Evolutionary conservation across 495 filamentous ascomycete species (phyloP), one percentile per base, ranked within the genome.

Genomic region (Penicillium tannophilum): DNA sequence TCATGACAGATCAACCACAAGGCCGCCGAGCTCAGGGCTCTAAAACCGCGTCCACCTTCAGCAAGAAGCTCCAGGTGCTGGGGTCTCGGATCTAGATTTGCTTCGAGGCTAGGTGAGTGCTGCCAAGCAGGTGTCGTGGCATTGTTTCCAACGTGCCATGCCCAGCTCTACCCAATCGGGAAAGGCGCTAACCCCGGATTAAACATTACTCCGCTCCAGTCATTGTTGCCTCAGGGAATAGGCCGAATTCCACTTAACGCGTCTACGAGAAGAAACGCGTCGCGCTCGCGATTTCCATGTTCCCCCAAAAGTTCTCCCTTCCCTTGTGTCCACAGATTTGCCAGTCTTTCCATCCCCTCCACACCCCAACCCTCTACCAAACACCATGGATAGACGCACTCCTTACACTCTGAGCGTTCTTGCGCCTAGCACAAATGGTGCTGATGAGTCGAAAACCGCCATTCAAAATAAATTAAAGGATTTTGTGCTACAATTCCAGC

Each of bases 401-500:
- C 86, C 90, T 6, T 96, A 89, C 71, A 86, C 91, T 9, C 76
- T 94, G 68, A 89, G 88, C 74, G 84, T 97, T 60, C 87, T 94
- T 65, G 82, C 89, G 63, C 81, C 86, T 50, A 79, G 80, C 82
- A 68, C 84, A 80, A 74, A 81, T 77, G 73, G 85, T 71, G 71
- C 80, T 79, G 72, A 88, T 82, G 78, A 87, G 48, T 82, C 82
- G 41, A 76, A 82, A 36, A 78, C 75, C 10, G 73, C 80, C 55
- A 79, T 82, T 24, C 85, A 87, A 63, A 72, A 78, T 50, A 76
- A 77, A 50, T 71, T 89, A 26, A 74, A 84, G 26, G 81, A 91
- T 56, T 99, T 99, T 73, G 88, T 99, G 60, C 84, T 97, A 35
- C 90, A 96, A 64, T 99, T 97, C 71, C 87, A 94, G 64, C 84